Percentiles rank a stretch among this genome's conserved stretches.
Conservation (phyloP, 2,329 filamentous ascomycete genomes). For the Trichoderma sp. region DNA sequence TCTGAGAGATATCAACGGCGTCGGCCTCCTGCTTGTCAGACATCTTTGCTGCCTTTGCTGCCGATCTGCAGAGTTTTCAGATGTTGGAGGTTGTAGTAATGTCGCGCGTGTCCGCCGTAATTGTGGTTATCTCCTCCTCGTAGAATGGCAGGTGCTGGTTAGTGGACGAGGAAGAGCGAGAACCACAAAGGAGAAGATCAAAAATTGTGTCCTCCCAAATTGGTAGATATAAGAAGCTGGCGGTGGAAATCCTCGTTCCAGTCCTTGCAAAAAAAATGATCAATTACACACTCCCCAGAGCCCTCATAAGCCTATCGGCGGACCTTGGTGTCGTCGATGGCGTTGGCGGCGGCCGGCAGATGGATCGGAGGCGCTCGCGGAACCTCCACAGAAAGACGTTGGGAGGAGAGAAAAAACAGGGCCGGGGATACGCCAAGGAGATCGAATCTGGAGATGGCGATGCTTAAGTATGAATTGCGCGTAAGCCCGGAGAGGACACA, state of each 20-base stretch:
- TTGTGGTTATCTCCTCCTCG: too few relatives aligned
- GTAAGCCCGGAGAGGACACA: neutral
- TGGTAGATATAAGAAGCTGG: neutral
- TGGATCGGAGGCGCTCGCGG: conserved; percentile 16
- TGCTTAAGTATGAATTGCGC: conserved; percentile 24
- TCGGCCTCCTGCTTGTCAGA: conserved; percentile 45
- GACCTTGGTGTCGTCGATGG: conserved; percentile 8
- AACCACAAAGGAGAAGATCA: neutral
- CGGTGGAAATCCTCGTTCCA: conserved; percentile 12
- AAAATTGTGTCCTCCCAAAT: neutral
- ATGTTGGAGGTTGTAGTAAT: neutral
- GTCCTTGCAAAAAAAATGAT: conserved; percentile 5
- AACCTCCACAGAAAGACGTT: conserved; percentile 24
- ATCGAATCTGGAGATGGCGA: conserved; percentile 25
- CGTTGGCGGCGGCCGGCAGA: conserved; percentile 17
- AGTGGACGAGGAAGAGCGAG: neutral
- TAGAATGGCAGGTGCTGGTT: too few relatives aligned
- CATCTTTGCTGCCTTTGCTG: conserved; percentile 36
- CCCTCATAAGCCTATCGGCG: conserved; percentile 4
- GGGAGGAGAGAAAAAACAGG: conserved; percentile 22
- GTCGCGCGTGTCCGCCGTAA: neutral
- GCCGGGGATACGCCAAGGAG: conserved; percentile 9
- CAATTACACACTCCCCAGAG: conserved; percentile 15
- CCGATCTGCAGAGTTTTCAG: neutral
- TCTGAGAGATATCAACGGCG: conserved; percentile 42